Conservation (phyloP, 305 asterid species). For the Withania somnifera region DNA sequence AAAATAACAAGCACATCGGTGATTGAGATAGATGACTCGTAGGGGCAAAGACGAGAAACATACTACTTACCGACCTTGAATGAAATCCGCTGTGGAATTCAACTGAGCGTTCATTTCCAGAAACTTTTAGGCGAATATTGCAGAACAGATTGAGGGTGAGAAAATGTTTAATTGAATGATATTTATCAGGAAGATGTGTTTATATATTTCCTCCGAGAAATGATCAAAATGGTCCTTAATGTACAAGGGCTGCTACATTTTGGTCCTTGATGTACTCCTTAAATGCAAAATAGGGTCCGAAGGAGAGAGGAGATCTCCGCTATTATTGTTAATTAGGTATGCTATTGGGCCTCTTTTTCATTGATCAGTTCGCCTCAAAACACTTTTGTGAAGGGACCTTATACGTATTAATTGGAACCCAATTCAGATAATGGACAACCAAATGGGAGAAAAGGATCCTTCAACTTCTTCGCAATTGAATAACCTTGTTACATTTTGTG, state of each 20-base stretch:
- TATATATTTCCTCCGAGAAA: too few species aligned
- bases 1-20: neutral
- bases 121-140: neutral
- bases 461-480: neutral
- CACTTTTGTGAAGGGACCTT: neutral
- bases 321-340: too few species aligned
- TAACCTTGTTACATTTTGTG: neutral
- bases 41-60: neutral
- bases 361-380: too few species aligned
- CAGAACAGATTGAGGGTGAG: neutral
- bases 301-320: too few species aligned
- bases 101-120: constrained; percentile 9
- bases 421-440: neutral
- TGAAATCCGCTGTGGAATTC: neutral
- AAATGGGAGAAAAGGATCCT: neutral
- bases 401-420: neutral
- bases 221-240: neutral
- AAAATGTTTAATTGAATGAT: neutral
- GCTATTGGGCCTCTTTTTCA: too few species aligned
- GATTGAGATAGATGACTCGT: neutral
- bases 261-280: neutral
- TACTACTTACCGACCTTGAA: neutral
- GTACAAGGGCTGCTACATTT: neutral
- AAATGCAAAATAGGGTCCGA: too few species aligned
- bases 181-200: neutral